Evolutionary conservation across 495 filamentous ascomycete genomes (phyloP).

Genomic region (Podospora pseudoanserina): DNA sequence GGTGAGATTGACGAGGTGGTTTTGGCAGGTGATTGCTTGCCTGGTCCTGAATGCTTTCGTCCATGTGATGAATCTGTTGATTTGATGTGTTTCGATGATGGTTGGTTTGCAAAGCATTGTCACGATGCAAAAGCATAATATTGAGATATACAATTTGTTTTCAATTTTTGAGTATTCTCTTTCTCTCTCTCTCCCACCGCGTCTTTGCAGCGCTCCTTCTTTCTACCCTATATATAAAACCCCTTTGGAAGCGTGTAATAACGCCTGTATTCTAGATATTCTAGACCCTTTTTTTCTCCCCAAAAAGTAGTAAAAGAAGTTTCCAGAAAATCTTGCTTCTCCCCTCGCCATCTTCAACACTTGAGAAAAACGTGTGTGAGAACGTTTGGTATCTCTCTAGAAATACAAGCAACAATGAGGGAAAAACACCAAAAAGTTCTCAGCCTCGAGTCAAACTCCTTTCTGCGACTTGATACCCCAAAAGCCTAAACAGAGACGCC

Average conservation of each 20-base stretch:
- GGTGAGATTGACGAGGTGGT: too few relatives aligned
- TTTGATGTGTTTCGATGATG: neutral
- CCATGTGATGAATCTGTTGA: neutral
- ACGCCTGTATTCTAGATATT: neutral
- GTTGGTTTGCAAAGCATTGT: neutral
- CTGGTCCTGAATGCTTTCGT: too few relatives aligned
- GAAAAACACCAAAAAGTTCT: neutral
- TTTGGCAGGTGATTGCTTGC: too few relatives aligned
- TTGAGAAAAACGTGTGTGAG: neutral
- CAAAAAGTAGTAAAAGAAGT: neutral
- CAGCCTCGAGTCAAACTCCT: neutral
- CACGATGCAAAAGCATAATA: neutral
- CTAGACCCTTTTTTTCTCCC: neutral
- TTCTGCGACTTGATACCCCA: too few relatives aligned
- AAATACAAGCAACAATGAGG: neutral
- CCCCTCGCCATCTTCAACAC: neutral
- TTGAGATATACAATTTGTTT: neutral
- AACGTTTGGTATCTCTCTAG: constrained; percentile 7
- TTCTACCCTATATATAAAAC: neutral
- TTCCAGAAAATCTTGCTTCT: neutral
- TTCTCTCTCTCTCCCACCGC: neutral
- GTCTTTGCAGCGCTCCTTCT: neutral
- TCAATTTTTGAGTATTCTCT: neutral
- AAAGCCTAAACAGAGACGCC: neutral
- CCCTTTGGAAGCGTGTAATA: neutral